These are phyloP conservation scores for Cephalotrichum gorgonifer DNA, from an alignment of 2,329 filamentous ascomycete genomes.

Conservation along the genomic window DNA sequence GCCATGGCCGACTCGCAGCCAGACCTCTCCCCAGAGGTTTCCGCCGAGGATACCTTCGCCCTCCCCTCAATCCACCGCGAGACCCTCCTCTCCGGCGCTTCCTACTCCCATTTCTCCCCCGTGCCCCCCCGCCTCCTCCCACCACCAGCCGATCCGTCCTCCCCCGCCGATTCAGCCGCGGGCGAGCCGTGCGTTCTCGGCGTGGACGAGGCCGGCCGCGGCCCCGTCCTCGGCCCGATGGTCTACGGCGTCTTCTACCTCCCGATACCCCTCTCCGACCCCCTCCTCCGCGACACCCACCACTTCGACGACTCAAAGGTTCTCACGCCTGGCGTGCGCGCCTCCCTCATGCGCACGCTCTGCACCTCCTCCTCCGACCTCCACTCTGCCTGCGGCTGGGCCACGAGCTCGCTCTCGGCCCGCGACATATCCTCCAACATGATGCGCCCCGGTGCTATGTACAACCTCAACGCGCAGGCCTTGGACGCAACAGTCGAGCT, in stretches of 20 bases:
- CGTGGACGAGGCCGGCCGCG: slow-evolving; percentile 88
- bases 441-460: slow-evolving; percentile 53
- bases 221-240: slow-evolving; percentile 81
- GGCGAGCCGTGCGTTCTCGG: slow-evolving; percentile 61
- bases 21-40: neutral
- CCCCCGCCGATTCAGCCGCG: slow-evolving; percentile 21
- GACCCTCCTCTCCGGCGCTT: slow-evolving; percentile 50
- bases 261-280: slow-evolving; percentile 58
- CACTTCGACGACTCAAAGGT: slow-evolving; percentile 95
- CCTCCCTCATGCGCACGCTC: slow-evolving; percentile 56
- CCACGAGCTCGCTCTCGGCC: slow-evolving; percentile 69
- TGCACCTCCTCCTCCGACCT: slow-evolving; percentile 51
- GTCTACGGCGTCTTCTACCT: slow-evolving; percentile 66
- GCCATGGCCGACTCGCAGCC: slow-evolving; percentile 9
- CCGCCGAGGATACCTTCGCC: slow-evolving; percentile 35
- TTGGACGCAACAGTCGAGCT: slow-evolving; percentile 83
- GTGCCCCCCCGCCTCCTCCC: slow-evolving; percentile 52
- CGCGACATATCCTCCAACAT: slow-evolving; percentile 73
- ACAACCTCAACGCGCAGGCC: slow-evolving; percentile 94
- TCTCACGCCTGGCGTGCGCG: slow-evolving; percentile 69
- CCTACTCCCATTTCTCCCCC: slow-evolving; percentile 63
- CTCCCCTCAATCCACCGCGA: slow-evolving; percentile 57
- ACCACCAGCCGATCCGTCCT: slow-evolving; percentile 18
- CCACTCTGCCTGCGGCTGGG: slow-evolving; percentile 62
- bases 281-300: slow-evolving; percentile 67